Evolutionary conservation across 2,329 filamentous ascomycete species (phyloP).

Genomic region (Gremmenia infestans): DNA sequence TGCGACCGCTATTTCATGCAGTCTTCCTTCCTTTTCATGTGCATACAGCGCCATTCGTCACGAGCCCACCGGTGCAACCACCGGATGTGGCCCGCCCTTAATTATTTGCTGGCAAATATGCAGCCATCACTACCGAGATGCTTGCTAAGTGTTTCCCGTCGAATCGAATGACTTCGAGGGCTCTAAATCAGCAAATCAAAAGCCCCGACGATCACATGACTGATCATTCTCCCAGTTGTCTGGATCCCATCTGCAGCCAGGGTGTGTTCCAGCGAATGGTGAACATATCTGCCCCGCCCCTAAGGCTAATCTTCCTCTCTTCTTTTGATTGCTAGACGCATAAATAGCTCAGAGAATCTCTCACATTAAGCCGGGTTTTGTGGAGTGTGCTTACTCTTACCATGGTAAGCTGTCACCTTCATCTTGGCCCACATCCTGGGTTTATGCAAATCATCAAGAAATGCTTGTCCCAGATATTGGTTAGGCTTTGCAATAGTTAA

Average conservation of each 20-base stretch:
- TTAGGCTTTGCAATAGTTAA: not conserved
- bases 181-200: not conserved
- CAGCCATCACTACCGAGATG: not conserved
- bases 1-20: not conserved
- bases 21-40: not conserved
- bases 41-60: not conserved
- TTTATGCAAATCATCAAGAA: not conserved
- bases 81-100: not conserved
- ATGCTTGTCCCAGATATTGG: not conserved
- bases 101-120: not conserved
- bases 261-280: not conserved
- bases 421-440: not conserved
- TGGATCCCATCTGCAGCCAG: not conserved
- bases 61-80: not conserved
- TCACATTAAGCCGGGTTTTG: not conserved
- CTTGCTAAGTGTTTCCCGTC: not conserved
- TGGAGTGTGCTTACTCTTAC: not conserved
- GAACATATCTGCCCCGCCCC: not conserved
- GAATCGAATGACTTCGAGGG: not conserved
- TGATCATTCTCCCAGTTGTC: not conserved
- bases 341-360: slow-evolving; percentile 3
- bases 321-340: slow-evolving; percentile 1
- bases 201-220: not conserved
- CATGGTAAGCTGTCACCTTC: not conserved
- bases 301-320: not conserved